Base-by-base conservation (phyloP, 2,329 filamentous ascomycete species). In the Hymenoscyphus occultus region DNA sequence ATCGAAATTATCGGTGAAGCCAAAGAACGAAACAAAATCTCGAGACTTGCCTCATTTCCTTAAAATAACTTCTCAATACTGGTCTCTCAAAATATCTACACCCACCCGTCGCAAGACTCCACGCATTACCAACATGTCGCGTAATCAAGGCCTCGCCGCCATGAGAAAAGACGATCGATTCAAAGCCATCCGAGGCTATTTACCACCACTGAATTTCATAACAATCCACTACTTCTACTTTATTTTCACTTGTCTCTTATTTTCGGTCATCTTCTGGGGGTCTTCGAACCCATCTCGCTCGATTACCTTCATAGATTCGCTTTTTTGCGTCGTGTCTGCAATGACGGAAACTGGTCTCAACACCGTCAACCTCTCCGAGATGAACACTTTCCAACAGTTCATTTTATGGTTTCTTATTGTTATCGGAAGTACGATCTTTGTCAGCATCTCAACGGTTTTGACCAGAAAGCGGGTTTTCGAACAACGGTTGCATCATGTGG, bases 201-300 rank as follows among this genome's bases (percentile, higher is more conserved):
- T 72, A 2, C 71, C 70, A n/a, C 67, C 65, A 4, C 74, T 86
- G 66, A 88, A 87, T 70, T 89, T 85, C 74, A 83, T 89, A 71
- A 86, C 84, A 1, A 71, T 90, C 5, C 89, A 91, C 73, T 90
- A 90, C 76, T 74, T 81, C 60, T 91, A 90, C 76, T 91, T 91
- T 74, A 79, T 89, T 66, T 65, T 77, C 12, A 82, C 82, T 6
- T 81, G 80, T 61, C 73, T 90, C 5, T 39, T 88, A 22, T 80
- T 79, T 61, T 86, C 86, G 14, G 69, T 84, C 64, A 81, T 91
- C 61, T 87, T 90, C 71, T 91, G 83, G 81, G 81, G 79, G 9
- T 79, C 82, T 0, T 85, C 84, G 0, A 80, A 79, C 1, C 83
- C 85, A 0, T 72, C 76, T 19, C 74, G 77, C 61, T 83, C 79